phyloP scores from a whole-genome alignment of 257 asterid species.

The Penstemon barbatus region DNA sequence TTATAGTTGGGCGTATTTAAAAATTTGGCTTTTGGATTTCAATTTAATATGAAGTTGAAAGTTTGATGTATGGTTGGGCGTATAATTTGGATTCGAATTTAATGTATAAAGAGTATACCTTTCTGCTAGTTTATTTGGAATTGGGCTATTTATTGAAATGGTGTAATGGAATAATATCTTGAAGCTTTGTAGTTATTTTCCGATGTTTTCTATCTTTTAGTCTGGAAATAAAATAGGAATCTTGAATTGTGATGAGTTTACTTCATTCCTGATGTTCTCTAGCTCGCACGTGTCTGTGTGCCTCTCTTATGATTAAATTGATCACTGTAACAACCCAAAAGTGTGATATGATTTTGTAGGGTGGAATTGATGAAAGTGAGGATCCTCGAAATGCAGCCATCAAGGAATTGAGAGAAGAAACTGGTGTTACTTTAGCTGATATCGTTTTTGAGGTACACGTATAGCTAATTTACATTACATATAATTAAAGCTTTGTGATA shows the following conservation, averaged over 20 bases:
- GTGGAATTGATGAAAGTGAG: constrained; percentile 84
- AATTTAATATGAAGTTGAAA: too few species aligned
- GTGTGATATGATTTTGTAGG: constrained; percentile 42
- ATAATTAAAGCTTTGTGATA: too few species aligned
- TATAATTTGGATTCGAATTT: background rate
- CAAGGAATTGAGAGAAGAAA: constrained; percentile 90
- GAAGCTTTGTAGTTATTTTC: background rate
- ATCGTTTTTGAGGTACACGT: constrained; percentile 69
- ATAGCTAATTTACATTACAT: constrained; percentile 6
- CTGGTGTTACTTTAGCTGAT: constrained; percentile 89
- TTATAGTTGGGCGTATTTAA: constrained; percentile 4
- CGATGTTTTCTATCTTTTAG: too few species aligned
- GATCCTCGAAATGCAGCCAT: constrained; percentile 82
- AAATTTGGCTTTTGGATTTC: background rate
- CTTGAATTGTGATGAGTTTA: too few species aligned
- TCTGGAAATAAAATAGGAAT: too few species aligned
- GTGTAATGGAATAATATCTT: background rate
- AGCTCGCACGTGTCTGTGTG: too few species aligned
- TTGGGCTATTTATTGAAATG: background rate
- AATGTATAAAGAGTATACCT: background rate
- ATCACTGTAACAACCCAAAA: background rate
- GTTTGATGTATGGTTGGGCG: too few species aligned
- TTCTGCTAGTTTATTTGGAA: background rate
- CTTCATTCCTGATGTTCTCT: too few species aligned
- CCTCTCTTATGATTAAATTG: too few species aligned